Percentiles rank a stretch among this genome's conserved stretches.
phyloP scores from a whole-genome alignment of 2,329 filamentous ascomycete species.

The Seiridium unicorne region DNA sequence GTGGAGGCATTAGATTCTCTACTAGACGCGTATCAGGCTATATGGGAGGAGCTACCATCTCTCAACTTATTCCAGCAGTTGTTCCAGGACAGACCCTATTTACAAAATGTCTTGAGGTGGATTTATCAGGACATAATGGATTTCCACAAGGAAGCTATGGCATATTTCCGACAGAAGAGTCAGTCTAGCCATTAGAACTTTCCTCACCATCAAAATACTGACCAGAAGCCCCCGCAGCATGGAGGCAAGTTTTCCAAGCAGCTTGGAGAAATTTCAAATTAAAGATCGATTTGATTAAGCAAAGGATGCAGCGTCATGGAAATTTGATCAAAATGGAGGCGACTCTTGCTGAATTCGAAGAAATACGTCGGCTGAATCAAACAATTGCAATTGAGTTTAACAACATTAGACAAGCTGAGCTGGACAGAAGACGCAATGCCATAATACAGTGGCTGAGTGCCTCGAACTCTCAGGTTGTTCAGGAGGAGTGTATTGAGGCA shows the following conservation, averaged over 20 bases:
- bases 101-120: background rate
- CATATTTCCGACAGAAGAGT: background rate
- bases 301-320: background rate
- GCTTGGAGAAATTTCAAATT: background rate
- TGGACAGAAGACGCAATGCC: too few relatives aligned
- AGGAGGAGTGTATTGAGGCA: too few relatives aligned
- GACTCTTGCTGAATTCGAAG: background rate
- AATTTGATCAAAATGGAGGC: background rate
- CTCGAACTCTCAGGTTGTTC: too few relatives aligned
- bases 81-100: background rate
- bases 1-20: background rate
- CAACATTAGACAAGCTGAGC: too few relatives aligned
- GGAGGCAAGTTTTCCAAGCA: background rate
- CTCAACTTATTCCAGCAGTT: background rate
- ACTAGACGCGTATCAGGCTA: background rate
- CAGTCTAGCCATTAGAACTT: background rate
- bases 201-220: background rate
- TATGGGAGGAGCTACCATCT: conserved; percentile 1
- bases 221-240: background rate
- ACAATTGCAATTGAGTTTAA: too few relatives aligned
- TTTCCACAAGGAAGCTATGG: conserved; percentile 3
- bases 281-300: background rate
- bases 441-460: too few relatives aligned
- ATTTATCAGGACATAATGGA: conserved; percentile 5
- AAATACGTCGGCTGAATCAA: background rate